phyloP scores from a whole-genome alignment of 2,329 filamentous ascomycete genomes.

The Coniochaeta prunicola region DNA sequence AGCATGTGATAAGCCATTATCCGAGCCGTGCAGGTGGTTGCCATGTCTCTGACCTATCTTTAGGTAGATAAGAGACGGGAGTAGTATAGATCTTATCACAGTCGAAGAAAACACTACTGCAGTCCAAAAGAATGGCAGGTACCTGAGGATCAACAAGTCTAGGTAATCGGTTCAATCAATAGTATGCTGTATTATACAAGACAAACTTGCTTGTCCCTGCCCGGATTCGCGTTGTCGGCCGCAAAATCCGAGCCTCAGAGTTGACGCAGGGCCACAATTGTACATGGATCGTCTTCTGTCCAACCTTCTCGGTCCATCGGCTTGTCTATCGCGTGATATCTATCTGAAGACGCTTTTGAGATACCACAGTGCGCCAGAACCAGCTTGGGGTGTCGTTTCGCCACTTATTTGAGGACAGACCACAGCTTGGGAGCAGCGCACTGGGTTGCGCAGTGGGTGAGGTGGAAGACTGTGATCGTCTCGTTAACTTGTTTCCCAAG shows the following conservation, averaged over 20 bases:
- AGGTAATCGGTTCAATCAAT: background rate
- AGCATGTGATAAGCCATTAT: too few relatives aligned
- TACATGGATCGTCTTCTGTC: background rate
- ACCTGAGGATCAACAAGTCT: background rate
- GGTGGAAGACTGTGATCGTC: conserved; percentile 81
- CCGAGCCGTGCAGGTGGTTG: too few relatives aligned
- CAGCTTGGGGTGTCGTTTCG: conserved; percentile 10
- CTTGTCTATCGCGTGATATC: background rate
- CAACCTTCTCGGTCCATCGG: background rate
- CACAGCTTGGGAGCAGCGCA: conserved; percentile 97
- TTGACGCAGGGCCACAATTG: background rate
- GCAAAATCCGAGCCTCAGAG: background rate
- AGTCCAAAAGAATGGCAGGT: too few relatives aligned
- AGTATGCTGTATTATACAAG: conserved; percentile 2
- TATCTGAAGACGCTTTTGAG: background rate
- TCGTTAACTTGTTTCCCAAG: background rate
- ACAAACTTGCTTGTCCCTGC: background rate
- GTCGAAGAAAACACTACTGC: too few relatives aligned
- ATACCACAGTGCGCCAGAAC: background rate
- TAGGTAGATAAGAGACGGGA: too few relatives aligned
- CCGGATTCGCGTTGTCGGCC: background rate
- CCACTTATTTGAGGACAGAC: conserved; percentile 74
- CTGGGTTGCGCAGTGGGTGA: conserved; percentile 86
- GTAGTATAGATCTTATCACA: too few relatives aligned
- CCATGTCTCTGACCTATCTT: too few relatives aligned